These are phyloP conservation scores for Hymenoscyphus fructigenus DNA, from an alignment of 2,329 filamentous ascomycete genomes.

Conservation along the genomic window DNA sequence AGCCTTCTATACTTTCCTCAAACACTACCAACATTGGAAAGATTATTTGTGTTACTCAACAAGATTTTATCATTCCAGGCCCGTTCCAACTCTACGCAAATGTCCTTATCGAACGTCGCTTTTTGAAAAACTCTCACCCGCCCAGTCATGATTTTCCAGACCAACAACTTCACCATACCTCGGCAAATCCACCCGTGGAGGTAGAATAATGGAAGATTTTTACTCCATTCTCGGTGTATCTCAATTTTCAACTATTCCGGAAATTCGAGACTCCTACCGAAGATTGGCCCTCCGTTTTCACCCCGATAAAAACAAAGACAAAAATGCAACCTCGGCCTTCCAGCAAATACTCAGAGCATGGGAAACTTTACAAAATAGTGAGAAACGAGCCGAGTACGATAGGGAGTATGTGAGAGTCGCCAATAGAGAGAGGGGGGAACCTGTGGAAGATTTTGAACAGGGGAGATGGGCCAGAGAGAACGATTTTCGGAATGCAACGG, in stretches of 20 bases:
- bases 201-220: slow-evolving; percentile 19
- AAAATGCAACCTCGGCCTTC: slow-evolving; percentile 20
- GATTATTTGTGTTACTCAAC: not conserved
- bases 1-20: not conserved
- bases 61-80: not conserved
- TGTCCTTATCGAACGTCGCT: not conserved
- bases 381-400: slow-evolving; percentile 26
- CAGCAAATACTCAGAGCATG: slow-evolving; percentile 25
- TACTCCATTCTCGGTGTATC: slow-evolving; percentile 26
- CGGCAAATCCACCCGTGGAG: not conserved
- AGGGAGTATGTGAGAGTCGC: slow-evolving; percentile 15
- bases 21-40: not conserved
- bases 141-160: slow-evolving; percentile 1
- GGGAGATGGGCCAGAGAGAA: slow-evolving; percentile 11
- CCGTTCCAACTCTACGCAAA: not conserved
- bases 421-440: slow-evolving; percentile 7
- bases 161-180: not conserved
- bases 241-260: slow-evolving; percentile 16
- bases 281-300: slow-evolving; percentile 26
- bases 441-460: slow-evolving; percentile 7
- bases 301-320: slow-evolving; percentile 27
- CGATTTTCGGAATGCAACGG: slow-evolving; percentile 17
- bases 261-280: slow-evolving; percentile 25
- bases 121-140: not conserved
- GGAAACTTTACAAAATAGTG: slow-evolving; percentile 25